A percentile compares a stretch with the other conserved stretches of the same genome.
Evolutionary conservation across 2,329 filamentous ascomycete genomes (phyloP).

Genomic region (Lachnellula occidentalis): DNA sequence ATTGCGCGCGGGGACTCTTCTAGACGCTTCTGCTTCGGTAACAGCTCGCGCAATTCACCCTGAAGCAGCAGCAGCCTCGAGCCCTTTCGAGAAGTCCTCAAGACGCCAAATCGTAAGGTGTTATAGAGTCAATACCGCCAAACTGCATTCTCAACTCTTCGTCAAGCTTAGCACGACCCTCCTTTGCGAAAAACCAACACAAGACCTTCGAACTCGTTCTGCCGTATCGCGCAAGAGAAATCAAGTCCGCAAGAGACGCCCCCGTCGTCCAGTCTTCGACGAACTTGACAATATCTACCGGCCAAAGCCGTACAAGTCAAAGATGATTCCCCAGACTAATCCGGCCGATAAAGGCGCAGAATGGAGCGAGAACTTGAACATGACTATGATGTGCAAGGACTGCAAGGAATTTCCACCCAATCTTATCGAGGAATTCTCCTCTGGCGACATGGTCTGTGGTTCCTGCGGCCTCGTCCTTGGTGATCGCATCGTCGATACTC

Average conservation of each 20-base stretch:
- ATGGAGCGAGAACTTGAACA: constrained; percentile 69
- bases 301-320: constrained; percentile 37
- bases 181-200: constrained; percentile 35
- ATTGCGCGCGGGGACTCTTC: not conserved
- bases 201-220: constrained; percentile 25
- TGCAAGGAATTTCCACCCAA: constrained; percentile 91
- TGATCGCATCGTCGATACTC: constrained; percentile 87
- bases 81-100: constrained; percentile 9
- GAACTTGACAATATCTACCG: constrained; percentile 40
- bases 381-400: constrained; percentile 79
- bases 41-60: not conserved
- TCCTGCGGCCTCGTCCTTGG: constrained; percentile 88
- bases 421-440: constrained; percentile 86
- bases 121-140: constrained; percentile 42
- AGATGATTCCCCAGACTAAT: constrained; percentile 40
- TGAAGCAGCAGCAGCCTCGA: constrained; percentile 14
- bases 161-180: constrained; percentile 48
- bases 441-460: constrained; percentile 86
- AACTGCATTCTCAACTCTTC: constrained; percentile 68
- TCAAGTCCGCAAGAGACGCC: constrained; percentile 33
- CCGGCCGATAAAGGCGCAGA: constrained; percentile 20
- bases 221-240: constrained; percentile 30
- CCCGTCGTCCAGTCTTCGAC: constrained; percentile 37
- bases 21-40: not conserved
- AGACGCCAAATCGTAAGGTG: not conserved